A percentile compares a stretch with the other conserved stretches of the same genome.
phyloP scores from a whole-genome alignment of 805 yeast species.

The Diddensiella transvaalensis region DNA sequence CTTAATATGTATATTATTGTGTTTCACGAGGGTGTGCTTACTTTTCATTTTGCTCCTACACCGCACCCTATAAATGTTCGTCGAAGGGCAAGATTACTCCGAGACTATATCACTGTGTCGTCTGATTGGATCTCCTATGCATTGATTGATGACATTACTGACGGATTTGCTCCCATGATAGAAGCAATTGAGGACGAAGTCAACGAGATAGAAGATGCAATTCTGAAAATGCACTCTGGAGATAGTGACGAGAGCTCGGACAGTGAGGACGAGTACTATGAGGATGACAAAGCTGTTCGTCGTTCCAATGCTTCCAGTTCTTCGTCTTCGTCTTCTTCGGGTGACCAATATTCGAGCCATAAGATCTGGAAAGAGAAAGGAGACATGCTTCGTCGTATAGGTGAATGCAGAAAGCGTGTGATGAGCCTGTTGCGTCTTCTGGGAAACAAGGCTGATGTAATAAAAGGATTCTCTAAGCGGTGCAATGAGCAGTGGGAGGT shows the following conservation, averaged over 20 bases:
- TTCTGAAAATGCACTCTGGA: slow-evolving; percentile 79
- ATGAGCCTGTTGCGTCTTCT: slow-evolving; percentile 83
- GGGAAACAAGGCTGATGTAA: slow-evolving; percentile 96
- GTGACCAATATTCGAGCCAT: slow-evolving; percentile 38
- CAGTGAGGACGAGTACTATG: slow-evolving; percentile 34
- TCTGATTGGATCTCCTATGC: slow-evolving; percentile 99
- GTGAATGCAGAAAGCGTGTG: slow-evolving; percentile 91
- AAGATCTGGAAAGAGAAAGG: slow-evolving; percentile 89
- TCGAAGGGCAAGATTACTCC: slow-evolving; percentile 80
- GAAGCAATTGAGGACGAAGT: slow-evolving; percentile 93
- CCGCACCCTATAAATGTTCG: slow-evolving; percentile 96
- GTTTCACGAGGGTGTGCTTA: slow-evolving; percentile 83
- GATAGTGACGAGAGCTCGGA: slow-evolving; percentile 37
- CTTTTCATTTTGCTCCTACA: slow-evolving; percentile 91
- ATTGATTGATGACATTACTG: slow-evolving; percentile 92
- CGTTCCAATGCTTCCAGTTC: slow-evolving; percentile 7
- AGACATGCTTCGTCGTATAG: slow-evolving; percentile 90
- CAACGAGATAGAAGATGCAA: slow-evolving; percentile 89
- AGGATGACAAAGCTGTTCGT: slow-evolving; percentile 1
- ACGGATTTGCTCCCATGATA: slow-evolving; percentile 95
- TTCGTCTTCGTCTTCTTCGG: slow-evolving; percentile 28
- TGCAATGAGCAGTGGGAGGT: slow-evolving; percentile 81
- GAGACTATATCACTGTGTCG: slow-evolving; percentile 84
- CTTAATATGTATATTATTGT: slow-evolving; percentile 90
- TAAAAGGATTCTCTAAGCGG: slow-evolving; percentile 88